Evolutionary conservation across 83 land plant species (phyloP), one percentile per base, ranked within the genome.

Genomic region (Thuja plicata): DNA sequence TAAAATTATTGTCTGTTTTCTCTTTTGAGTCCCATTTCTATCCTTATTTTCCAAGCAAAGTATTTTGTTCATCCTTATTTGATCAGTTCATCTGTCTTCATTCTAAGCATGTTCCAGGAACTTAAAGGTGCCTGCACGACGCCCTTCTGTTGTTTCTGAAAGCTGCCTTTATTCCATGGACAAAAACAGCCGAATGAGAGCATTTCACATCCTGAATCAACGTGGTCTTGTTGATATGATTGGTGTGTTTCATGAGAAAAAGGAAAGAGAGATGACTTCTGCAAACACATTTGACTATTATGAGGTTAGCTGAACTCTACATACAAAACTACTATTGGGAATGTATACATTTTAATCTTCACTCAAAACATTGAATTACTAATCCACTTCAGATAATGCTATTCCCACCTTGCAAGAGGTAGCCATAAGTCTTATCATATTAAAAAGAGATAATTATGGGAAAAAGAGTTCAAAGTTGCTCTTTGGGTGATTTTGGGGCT

Each of bases 71-170:
- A 43, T 81, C 5, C 84, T 41, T 81, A 24, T 81, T 40, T 40
- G 84, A 81, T 43, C n/a, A 24, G 74, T 45, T 34, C 74, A 50
- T 87, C 81, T n/a, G 27, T 81, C 84, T 40, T 81, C 84, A 81
- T 81, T 81, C 32, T 21, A 27, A 41, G 32, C 13, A 9, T 27
- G 74, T 21, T 88, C 86, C 94, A 98, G 99, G 89, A 97, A 96
- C 84, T 91, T 98, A 60, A 97, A 95, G 95, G 94, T 97, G 87
- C 99, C 99, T 7, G 94, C 98, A 88, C 92, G 95, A 8, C 91
- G 94, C 21, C 99, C 99, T 71, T 94, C 99, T 87, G 62, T 98
- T 89, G 99, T 98, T 24, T 96, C 96, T 90, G 99, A 98, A 88
- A 98, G 93, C 90, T 98, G 99, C 87, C 93, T 98, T 40, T 97